phyloP scores from a whole-genome alignment of 176 grass and related monocot genomes.

The Miscanthus lutarioriparius region DNA sequence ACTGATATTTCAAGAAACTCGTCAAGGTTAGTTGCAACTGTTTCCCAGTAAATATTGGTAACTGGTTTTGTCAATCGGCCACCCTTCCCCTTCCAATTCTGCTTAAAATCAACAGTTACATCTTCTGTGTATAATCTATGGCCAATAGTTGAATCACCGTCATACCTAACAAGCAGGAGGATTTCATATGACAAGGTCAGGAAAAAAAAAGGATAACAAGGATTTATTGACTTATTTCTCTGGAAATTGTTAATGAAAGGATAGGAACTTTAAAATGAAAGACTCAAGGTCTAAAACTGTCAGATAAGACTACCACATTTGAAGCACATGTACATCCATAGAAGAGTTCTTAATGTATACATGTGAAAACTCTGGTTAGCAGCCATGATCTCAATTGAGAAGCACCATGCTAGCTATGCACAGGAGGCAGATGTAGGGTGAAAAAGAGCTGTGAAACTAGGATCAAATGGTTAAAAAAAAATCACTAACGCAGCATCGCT shows the following conservation, averaged over 20 bases:
- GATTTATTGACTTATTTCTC: not conserved
- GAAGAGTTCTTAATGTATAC: constrained; percentile 16
- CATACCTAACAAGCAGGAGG: constrained; percentile 67
- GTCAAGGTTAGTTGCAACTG: constrained; percentile 69
- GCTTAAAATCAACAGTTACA: constrained; percentile 49
- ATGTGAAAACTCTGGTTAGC: not conserved
- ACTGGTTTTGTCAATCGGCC: constrained; percentile 59
- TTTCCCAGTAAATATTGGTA: constrained; percentile 71
- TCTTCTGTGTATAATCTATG: constrained; percentile 84
- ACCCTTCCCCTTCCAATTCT: constrained; percentile 57
- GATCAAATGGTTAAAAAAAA: not conserved
- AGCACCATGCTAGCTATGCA: not conserved
- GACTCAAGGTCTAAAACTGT: not conserved
- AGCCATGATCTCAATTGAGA: not conserved
- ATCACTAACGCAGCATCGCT: not conserved
- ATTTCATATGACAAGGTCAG: constrained; percentile 14
- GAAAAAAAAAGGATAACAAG: not conserved
- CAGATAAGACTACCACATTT: constrained; percentile 15
- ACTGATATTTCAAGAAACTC: constrained; percentile 90
- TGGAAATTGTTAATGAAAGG: constrained; percentile 11
- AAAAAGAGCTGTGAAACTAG: not conserved
- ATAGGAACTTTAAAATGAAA: constrained; percentile 24
- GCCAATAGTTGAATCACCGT: constrained; percentile 76
- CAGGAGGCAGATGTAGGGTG: not conserved
- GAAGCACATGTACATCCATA: constrained; percentile 9